Evolutionary conservation across 1,284 basidiomycete species (phyloP).

Genomic region (Ceratobasidium sp.): DNA sequence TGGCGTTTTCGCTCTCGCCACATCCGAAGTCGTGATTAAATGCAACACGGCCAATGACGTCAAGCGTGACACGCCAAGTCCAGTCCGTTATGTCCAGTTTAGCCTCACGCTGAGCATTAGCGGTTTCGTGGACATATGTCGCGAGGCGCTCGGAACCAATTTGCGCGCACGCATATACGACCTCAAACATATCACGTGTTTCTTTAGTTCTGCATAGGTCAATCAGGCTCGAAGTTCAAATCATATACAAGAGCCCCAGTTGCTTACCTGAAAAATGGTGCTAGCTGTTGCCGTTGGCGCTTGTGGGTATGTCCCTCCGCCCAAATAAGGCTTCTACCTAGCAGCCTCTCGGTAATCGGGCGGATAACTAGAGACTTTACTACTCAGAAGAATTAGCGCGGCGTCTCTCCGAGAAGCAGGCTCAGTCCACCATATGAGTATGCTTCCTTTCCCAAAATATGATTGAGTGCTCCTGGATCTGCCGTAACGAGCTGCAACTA

Average conservation of each 20-base stretch:
- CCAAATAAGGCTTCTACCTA: constrained; percentile 56
- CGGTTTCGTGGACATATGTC: constrained; percentile 28
- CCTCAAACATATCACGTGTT: constrained; percentile 45
- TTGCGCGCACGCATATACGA: constrained; percentile 35
- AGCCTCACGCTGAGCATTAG: constrained; percentile 5
- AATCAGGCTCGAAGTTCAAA: not conserved
- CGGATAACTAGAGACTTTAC: constrained; percentile 5
- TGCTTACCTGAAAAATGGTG: constrained; percentile 54
- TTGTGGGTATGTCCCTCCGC: constrained; percentile 59
- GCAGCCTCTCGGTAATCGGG: constrained; percentile 30
- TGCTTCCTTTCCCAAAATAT: constrained; percentile 54
- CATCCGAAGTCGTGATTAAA: constrained; percentile 50
- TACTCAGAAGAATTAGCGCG: constrained; percentile 11
- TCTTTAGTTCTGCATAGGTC: constrained; percentile 32
- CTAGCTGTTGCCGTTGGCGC: constrained; percentile 55
- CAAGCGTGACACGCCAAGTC: constrained; percentile 48
- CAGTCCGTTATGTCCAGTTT: constrained; percentile 50
- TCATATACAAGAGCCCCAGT: not conserved
- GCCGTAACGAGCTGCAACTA: constrained; percentile 53
- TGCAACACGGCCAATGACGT: constrained; percentile 51
- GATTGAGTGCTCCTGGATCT: constrained; percentile 53
- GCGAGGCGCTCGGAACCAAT: constrained; percentile 41
- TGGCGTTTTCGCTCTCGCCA: constrained; percentile 42
- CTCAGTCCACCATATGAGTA: no score
- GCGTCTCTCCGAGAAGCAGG: no score